Evolutionary conservation across 2,329 filamentous ascomycete species (phyloP).

Genomic region (Epichloe bromicola): DNA sequence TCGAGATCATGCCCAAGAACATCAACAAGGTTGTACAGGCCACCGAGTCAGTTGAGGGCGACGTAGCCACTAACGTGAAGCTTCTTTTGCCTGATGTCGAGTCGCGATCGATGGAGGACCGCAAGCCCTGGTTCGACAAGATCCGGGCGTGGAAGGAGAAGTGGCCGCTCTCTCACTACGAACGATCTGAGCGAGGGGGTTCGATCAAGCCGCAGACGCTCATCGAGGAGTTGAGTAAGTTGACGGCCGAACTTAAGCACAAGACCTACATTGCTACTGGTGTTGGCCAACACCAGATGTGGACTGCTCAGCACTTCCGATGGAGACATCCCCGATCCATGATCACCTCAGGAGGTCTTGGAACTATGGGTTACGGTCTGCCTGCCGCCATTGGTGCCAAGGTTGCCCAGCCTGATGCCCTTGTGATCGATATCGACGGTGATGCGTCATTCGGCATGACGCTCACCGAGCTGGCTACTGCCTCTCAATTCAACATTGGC

Average conservation of each 20-base stretch:
- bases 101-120: slow-evolving; percentile 44
- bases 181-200: slow-evolving; percentile 60
- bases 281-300: slow-evolving; percentile 98
- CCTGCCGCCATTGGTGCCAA: slow-evolving; percentile 91
- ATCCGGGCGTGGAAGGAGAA: slow-evolving; percentile 84
- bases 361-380: slow-evolving; percentile 79
- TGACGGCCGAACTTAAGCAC: slow-evolving; percentile 69
- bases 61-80: slow-evolving; percentile 68
- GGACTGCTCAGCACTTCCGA: slow-evolving; percentile 91
- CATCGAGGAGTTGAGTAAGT: slow-evolving; percentile 77
- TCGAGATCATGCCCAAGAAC: slow-evolving; percentile 99
- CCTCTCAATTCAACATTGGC: slow-evolving; percentile 88
- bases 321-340: slow-evolving; percentile 87
- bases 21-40: slow-evolving; percentile 99
- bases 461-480: slow-evolving; percentile 82
- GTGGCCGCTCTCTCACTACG: slow-evolving; percentile 75
- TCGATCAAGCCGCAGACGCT: slow-evolving; percentile 90
- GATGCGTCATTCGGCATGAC: slow-evolving; percentile 99
- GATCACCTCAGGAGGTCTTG: slow-evolving; percentile 91
- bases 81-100: slow-evolving; percentile 62
- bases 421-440: slow-evolving; percentile 91
- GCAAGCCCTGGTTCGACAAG: slow-evolving; percentile 78
- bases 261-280: slow-evolving; percentile 83
- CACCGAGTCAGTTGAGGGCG: slow-evolving; percentile 88
- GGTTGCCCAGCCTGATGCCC: slow-evolving; percentile 57